phyloP scores from a whole-genome alignment of 164 flowering plant genomes.

The Piper longum region DNA sequence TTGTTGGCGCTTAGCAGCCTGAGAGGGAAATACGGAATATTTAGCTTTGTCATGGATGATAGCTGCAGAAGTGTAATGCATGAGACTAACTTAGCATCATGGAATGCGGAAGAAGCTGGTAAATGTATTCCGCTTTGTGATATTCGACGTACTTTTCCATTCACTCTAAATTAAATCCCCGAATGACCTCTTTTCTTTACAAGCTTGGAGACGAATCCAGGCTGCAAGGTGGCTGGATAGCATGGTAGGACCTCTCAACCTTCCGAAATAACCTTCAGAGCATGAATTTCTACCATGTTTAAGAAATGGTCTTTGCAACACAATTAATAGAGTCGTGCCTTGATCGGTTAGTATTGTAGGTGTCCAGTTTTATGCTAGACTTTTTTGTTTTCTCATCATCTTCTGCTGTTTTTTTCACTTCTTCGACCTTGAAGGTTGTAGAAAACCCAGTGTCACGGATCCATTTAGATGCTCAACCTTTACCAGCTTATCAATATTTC shows the following conservation, averaged over 20 bases:
- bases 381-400: not conserved
- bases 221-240: slow-evolving; percentile 68
- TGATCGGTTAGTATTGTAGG: slow-evolving; percentile 86
- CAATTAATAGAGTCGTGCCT: slow-evolving; percentile 74
- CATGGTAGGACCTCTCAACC: slow-evolving; percentile 60
- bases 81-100: slow-evolving; percentile 57
- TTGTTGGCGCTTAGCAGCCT: not conserved
- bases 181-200: not conserved
- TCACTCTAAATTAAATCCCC: not conserved
- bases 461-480: slow-evolving; percentile 42
- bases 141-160: not conserved
- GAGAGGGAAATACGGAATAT: not conserved
- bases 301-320: slow-evolving; percentile 84
- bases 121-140: not conserved
- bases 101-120: slow-evolving; percentile 92
- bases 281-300: slow-evolving; percentile 65
- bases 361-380: slow-evolving; percentile 5
- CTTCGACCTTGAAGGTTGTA: slow-evolving; percentile 40
- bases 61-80: slow-evolving; percentile 19
- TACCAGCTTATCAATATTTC: slow-evolving; percentile 87
- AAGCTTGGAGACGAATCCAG: slow-evolving; percentile 61
- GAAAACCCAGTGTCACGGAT: slow-evolving; percentile 33
- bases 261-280: slow-evolving; percentile 59
- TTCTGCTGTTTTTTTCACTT: not conserved
- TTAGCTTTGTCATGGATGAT: slow-evolving; percentile 30